phyloP scores from a whole-genome alignment of 1,139 yeast genomes.

The Dujonia santamariae region DNA sequence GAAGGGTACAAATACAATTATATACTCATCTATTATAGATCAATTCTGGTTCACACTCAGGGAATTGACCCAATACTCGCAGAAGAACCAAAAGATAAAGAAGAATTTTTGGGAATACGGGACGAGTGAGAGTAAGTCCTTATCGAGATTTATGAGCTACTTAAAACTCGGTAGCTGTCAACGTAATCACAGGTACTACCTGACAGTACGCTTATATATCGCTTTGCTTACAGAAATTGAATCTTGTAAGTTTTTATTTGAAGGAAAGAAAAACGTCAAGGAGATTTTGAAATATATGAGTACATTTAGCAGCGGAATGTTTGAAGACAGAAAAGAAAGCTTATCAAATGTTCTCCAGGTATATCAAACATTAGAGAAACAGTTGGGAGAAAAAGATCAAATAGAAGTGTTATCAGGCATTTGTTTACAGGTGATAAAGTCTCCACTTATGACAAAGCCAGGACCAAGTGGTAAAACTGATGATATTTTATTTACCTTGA shows the following conservation, averaged over 20 bases:
- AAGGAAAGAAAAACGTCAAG: background rate
- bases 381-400: no score
- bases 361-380: no score
- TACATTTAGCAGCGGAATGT: background rate
- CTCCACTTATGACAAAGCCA: no score
- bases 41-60: constrained; percentile 49
- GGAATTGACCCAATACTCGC: constrained; percentile 33
- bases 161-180: constrained; percentile 51
- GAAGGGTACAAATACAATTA: constrained; percentile 23
- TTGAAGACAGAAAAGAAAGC: background rate
- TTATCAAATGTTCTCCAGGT: no score
- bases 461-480: no score
- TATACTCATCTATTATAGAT: constrained; percentile 44
- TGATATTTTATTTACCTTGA: no score
- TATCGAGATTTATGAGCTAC: constrained; percentile 40
- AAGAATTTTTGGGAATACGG: constrained; percentile 55
- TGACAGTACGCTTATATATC: constrained; percentile 21
- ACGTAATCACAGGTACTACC: constrained; percentile 50
- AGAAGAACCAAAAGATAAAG: constrained; percentile 26
- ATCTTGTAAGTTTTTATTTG: constrained; percentile 1
- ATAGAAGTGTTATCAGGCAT: no score
- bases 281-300: background rate
- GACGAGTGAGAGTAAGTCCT: constrained; percentile 30
- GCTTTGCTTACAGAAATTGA: constrained; percentile 13
- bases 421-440: no score